Evolutionary conservation across 2,329 filamentous ascomycete genomes (phyloP).

Genomic region (Rosellinia necatrix): DNA sequence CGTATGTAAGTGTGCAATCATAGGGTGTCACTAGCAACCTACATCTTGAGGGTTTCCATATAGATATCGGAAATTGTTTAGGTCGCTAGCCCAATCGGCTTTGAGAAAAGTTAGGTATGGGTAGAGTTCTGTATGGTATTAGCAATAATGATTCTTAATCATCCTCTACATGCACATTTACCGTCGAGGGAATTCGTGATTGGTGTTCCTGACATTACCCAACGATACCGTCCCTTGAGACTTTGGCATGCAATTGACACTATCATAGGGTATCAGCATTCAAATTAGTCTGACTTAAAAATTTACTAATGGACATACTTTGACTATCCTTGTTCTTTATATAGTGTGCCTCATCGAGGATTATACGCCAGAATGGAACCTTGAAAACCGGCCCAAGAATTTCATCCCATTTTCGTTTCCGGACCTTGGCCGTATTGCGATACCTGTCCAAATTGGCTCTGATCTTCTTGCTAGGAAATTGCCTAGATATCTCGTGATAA

Average conservation of each 20-base stretch:
- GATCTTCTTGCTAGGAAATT: conserved; percentile 5
- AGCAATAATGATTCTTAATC: neutral
- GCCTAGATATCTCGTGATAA: conserved; percentile 9
- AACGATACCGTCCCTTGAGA: conserved; percentile 5
- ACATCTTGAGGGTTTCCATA: conserved; percentile 7
- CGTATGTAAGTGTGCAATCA: neutral
- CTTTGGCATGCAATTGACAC: conserved; percentile 19
- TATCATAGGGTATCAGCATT: conserved; percentile 6
- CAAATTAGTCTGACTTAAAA: neutral
- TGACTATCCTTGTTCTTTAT: conserved; percentile 20
- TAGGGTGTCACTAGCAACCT: neutral
- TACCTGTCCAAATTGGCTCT: neutral
- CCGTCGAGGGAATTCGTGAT: conserved; percentile 21
- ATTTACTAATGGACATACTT: conserved; percentile 2
- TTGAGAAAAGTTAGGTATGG: conserved; percentile 22
- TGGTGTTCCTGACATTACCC: conserved; percentile 22
- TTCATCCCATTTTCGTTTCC: neutral
- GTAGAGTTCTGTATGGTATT: conserved; percentile 13
- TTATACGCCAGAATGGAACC: conserved; percentile 14
- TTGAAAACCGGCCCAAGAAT: conserved; percentile 13
- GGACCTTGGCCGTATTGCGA: neutral
- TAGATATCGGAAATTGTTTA: neutral
- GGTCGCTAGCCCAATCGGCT: neutral
- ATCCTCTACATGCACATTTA: neutral
- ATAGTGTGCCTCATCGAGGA: conserved; percentile 24